Base-by-base conservation (phyloP, 192 early-diverging fungal genomes). In the Coemansia reversa region DNA sequence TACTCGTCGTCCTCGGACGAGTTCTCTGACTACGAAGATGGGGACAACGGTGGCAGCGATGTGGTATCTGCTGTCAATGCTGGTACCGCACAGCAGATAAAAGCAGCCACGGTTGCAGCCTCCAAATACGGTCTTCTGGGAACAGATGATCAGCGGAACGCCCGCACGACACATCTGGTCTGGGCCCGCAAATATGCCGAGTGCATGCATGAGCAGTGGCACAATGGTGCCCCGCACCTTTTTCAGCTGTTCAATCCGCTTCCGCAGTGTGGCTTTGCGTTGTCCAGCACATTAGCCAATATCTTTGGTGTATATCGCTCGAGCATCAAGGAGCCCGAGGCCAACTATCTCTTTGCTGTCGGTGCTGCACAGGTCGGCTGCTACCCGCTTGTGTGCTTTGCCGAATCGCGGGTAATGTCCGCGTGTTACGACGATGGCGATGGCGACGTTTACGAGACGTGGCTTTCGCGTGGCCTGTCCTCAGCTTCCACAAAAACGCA, bases 1-100 rank as follows among this genome's bases (percentile, higher is more conserved):
- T 69, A 51, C 22, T 65, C 54, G 53, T 79, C 76, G 45, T 79
- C 76, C 12, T 79, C 76, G 0, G 76, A 79, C 25, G 76, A 79
- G 55, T 54, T 47, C 57, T 79, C 66, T 1, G 76, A 66, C 35
- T 67, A 58, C 49, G 62, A 58, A 14, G 69, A 67, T 63, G 51
- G 59, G 16, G 57, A n/a, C 52, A 32, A 5, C 23, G 23, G 52
- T 29, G 48, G 22, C 2, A 50, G 22, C 53, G 9, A 42, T 53
- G 28, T 29, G n/a, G 48, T 11, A 51, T 30, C 60, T 24, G 47
- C 50, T 29, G 50, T 30, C 30, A 25, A 14, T 11, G 42, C 50
- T 27, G 39, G 51, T 28, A n/a, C 39, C 19, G 51, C 33, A 24
- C 60, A 27, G 42, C 52, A 33, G 47, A 30, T 28, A 28, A 58